Evolutionary conservation across 306 rosid species (phyloP).

Genomic region (Luffa aegyptiaca): DNA sequence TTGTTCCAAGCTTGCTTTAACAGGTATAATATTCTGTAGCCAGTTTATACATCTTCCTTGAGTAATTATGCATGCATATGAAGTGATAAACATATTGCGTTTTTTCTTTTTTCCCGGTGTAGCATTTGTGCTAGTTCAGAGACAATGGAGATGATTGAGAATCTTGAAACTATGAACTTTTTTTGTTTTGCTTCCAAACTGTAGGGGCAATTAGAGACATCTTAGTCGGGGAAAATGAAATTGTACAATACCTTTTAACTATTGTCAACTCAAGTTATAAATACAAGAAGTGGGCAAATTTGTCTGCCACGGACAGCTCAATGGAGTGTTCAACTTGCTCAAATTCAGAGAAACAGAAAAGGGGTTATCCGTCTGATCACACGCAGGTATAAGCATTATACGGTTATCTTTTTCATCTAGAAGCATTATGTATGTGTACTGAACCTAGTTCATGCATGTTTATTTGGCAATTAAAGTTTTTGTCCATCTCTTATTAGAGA

Average conservation of each 20-base stretch:
- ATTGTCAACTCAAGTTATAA: slow-evolving; percentile 33
- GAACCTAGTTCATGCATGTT: not conserved
- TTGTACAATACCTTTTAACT: slow-evolving; percentile 39
- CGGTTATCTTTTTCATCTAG: not conserved
- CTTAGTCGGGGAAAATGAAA: slow-evolving; percentile 32
- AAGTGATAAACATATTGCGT: not conserved
- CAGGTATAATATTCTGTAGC: slow-evolving; percentile 37
- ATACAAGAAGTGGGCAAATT: slow-evolving; percentile 38
- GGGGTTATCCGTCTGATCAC: slow-evolving; percentile 50
- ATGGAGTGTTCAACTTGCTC: slow-evolving; percentile 14
- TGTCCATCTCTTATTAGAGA: not conserved
- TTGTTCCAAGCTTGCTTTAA: slow-evolving; percentile 60
- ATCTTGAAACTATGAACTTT: not conserved
- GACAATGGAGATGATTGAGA: not conserved
- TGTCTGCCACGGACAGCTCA: slow-evolving; percentile 7
- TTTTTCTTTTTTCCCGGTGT: not conserved
- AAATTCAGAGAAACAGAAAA: slow-evolving; percentile 26
- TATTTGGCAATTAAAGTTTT: not conserved
- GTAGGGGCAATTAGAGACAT: slow-evolving; percentile 55
- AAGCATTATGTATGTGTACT: not conserved
- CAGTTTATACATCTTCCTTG: slow-evolving; percentile 9
- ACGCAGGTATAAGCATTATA: slow-evolving; percentile 47
- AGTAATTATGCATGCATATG: not conserved
- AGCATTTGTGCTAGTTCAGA: not conserved
- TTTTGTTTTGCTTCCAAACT: slow-evolving; percentile 6